Conservation (phyloP, 768 basidiomycete species). For the Russula olivacea region DNA sequence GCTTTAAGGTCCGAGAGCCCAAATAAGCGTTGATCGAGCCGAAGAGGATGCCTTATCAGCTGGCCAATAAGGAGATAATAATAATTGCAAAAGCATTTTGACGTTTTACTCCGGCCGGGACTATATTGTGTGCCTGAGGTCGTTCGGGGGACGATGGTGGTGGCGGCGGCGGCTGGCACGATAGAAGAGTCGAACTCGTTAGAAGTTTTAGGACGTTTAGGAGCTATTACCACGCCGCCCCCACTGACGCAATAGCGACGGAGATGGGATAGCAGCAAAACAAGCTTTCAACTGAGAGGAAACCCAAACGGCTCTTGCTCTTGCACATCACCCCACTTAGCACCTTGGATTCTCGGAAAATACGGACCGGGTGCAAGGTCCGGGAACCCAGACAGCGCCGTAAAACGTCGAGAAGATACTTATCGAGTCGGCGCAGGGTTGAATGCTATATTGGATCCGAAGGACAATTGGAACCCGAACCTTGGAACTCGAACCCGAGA, state of each 20-base stretch:
- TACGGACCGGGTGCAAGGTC: conserved; percentile 14
- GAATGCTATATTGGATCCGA: conserved; percentile 15
- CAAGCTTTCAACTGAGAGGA: conserved; percentile 20
- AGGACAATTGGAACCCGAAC: conserved; percentile 1
- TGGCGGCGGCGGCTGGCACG: no score
- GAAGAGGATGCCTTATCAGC: conserved; percentile 15
- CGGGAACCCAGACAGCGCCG: conserved; percentile 15
- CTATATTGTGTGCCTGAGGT: neutral
- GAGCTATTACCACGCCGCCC: neutral
- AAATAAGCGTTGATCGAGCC: conserved; percentile 18
- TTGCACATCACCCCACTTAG: neutral
- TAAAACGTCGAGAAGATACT: neutral
- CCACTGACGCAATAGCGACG: conserved; percentile 1
- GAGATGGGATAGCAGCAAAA: neutral
- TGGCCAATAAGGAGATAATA: neutral
- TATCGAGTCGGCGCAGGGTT: neutral
- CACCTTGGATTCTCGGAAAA: neutral
- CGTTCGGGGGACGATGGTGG: neutral
- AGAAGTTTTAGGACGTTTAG: no score
- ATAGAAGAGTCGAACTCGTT: neutral
- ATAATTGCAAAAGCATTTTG: neutral
- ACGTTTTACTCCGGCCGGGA: neutral
- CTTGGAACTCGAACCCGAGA: conserved; percentile 5
- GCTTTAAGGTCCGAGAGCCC: conserved; percentile 13
- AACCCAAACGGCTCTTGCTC: neutral